A percentile compares a stretch with the other conserved stretches of the same genome.
Conservation (phyloP, 1,284 basidiomycete genomes). For the Thecaphora thlaspeos region DNA sequence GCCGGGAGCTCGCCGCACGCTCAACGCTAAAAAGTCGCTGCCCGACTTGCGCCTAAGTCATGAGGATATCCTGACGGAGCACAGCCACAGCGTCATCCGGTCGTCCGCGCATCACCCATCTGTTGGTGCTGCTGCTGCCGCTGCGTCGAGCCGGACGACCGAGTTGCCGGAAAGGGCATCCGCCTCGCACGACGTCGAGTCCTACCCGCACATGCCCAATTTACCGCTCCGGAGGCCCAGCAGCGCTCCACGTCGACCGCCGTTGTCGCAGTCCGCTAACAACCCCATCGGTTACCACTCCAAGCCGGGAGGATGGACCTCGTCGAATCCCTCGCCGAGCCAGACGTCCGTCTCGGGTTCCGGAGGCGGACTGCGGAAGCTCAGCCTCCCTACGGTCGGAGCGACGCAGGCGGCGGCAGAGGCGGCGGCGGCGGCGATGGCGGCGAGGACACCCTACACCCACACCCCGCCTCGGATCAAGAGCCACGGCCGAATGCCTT, state of each 20-base stretch:
- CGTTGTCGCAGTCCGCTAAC: neutral
- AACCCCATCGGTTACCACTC: neutral
- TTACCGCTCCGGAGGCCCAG: neutral
- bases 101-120: no score
- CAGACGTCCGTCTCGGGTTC: neutral
- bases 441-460: constrained; percentile 23
- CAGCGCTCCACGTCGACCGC: neutral
- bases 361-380: constrained; percentile 40
- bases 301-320: neutral
- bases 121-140: no score
- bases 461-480: constrained; percentile 27
- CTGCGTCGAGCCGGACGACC: no score
- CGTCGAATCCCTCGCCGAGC: neutral
- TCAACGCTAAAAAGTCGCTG: constrained; percentile 67
- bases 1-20: constrained; percentile 14
- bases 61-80: constrained; percentile 54
- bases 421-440: constrained; percentile 39
- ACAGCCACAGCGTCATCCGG: constrained; percentile 2
- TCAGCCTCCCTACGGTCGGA: constrained; percentile 44
- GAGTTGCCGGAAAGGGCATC: no score
- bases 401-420: constrained; percentile 49
- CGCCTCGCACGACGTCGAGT: neutral
- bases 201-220: neutral
- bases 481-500: constrained; percentile 25
- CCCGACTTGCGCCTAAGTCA: constrained; percentile 74